phyloP scores from a whole-genome alignment of 345 rosid species.

The Nasturtium officinale region DNA sequence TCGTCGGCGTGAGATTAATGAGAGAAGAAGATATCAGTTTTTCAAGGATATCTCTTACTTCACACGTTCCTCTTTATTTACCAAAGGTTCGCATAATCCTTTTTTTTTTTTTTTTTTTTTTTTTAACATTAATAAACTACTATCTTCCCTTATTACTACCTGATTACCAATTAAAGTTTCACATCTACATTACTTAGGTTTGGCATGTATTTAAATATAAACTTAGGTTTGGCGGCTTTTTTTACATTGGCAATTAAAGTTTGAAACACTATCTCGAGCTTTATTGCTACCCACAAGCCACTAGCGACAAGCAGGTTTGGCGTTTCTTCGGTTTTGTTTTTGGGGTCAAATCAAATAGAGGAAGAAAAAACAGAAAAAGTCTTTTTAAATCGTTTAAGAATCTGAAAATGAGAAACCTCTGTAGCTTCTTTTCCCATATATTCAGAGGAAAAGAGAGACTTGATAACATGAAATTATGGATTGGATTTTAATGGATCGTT shows the following conservation, averaged over 20 bases:
- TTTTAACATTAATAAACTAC: neutral
- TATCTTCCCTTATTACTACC: neutral
- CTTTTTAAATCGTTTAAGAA: neutral
- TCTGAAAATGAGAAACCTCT: neutral
- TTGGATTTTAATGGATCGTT: conserved; percentile 3
- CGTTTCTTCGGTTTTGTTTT: no score
- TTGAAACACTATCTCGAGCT: no score
- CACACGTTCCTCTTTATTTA: conserved; percentile 15
- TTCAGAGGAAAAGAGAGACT: neutral
- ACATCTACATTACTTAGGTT: neutral
- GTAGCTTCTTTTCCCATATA: neutral
- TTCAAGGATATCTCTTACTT: neutral
- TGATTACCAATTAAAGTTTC: conserved; percentile 2
- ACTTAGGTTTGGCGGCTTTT: no score
- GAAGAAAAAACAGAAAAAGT: neutral
- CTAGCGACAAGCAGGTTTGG: neutral
- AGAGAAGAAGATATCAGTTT: neutral
- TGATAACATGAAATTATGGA: neutral
- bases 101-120: no score
- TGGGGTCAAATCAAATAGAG: neutral
- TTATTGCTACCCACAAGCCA: neutral
- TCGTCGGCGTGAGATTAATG: conserved; percentile 34
- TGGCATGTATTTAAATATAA: no score
- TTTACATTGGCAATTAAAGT: neutral
- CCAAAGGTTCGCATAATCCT: neutral